A percentile compares a stretch with the other conserved stretches of the same genome.
phyloP scores from a whole-genome alignment of 352 stramenopile genomes.

The Elongisporangium undulatum region DNA sequence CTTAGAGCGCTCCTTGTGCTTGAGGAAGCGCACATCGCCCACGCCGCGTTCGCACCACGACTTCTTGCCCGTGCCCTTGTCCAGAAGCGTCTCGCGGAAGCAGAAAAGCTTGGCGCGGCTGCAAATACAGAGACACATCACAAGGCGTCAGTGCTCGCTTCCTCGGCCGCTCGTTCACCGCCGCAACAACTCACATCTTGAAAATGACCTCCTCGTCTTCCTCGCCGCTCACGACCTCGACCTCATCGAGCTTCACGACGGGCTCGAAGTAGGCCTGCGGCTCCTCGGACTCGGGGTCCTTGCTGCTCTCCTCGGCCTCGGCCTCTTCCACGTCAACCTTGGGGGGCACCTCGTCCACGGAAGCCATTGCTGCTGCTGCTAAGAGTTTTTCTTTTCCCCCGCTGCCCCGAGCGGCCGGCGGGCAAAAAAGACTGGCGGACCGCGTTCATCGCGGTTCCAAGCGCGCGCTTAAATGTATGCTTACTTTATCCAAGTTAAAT shows the following conservation, averaged over 20 bases:
- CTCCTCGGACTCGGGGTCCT: conserved; percentile 78
- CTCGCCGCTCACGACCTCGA: conserved; percentile 97
- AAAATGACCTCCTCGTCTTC: conserved; percentile 96
- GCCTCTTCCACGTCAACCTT: conserved; percentile 51
- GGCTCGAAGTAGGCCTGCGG: conserved; percentile 87
- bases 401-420: conserved; percentile 9
- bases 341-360: conserved; percentile 55
- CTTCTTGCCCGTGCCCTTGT: conserved; percentile 98
- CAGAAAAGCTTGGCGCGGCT: conserved; percentile 96
- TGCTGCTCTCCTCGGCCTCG: conserved; percentile 35
- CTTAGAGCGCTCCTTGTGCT: conserved; percentile 94
- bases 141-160: neutral
- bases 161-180: no score
- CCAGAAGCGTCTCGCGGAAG: conserved; percentile 96
- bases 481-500: neutral
- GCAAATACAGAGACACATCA: conserved; percentile 11
- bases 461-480: conserved; percentile 21
- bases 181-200: conserved; percentile 70
- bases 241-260: conserved; percentile 87
- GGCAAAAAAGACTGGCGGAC: conserved; percentile 26
- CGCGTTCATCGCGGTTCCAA: conserved; percentile 11
- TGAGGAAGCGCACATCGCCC: conserved; percentile 95
- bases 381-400: conserved; percentile 7
- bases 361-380: conserved; percentile 31
- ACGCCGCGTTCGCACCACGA: conserved; percentile 97